Conservation (phyloP, 2,329 filamentous ascomycete species). For the Colletotrichum ledebouriae region DNA sequence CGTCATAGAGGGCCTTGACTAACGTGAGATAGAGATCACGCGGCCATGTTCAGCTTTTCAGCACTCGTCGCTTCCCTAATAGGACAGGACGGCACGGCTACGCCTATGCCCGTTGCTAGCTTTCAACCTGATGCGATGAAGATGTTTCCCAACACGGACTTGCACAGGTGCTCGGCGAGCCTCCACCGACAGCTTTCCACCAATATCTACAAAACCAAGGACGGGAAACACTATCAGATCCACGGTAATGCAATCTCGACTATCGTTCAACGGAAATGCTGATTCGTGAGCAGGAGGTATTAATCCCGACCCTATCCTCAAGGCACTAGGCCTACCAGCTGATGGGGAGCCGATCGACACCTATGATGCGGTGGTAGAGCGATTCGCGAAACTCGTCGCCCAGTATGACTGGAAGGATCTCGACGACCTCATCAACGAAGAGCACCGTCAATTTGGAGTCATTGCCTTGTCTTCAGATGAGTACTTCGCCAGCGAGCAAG, state of each 20-base stretch:
- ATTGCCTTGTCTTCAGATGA: slow-evolving; percentile 47
- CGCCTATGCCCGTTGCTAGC: slow-evolving; percentile 35
- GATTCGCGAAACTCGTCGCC: slow-evolving; percentile 37
- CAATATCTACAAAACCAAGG: slow-evolving; percentile 48
- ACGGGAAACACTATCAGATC: slow-evolving; percentile 45
- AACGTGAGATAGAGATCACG: slow-evolving; percentile 31
- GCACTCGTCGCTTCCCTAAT: slow-evolving; percentile 30
- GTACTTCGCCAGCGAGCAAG: slow-evolving; percentile 48
- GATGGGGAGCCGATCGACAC: slow-evolving; percentile 45
- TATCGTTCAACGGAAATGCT: not conserved
- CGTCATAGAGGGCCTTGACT: not conserved
- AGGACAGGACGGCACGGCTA: slow-evolving; percentile 28
- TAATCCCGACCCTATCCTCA: slow-evolving; percentile 42
- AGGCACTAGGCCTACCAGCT: slow-evolving; percentile 41
- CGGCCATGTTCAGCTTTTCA: slow-evolving; percentile 38
- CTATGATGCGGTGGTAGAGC: slow-evolving; percentile 43
- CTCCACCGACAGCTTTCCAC: slow-evolving; percentile 38
- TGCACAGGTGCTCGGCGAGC: slow-evolving; percentile 25
- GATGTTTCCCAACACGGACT: slow-evolving; percentile 36
- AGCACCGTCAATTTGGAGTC: slow-evolving; percentile 47
- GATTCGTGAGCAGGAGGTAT: slow-evolving; percentile 26
- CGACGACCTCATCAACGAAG: slow-evolving; percentile 44
- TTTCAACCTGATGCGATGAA: slow-evolving; percentile 30
- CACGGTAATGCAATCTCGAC: slow-evolving; percentile 34
- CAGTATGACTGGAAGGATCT: slow-evolving; percentile 44